A percentile compares a stretch with the other conserved stretches of the same genome.
These are phyloP conservation scores for Picochlorum sp. DNA, from an alignment of 139 green algal genomes.

Conservation along the genomic window DNA sequence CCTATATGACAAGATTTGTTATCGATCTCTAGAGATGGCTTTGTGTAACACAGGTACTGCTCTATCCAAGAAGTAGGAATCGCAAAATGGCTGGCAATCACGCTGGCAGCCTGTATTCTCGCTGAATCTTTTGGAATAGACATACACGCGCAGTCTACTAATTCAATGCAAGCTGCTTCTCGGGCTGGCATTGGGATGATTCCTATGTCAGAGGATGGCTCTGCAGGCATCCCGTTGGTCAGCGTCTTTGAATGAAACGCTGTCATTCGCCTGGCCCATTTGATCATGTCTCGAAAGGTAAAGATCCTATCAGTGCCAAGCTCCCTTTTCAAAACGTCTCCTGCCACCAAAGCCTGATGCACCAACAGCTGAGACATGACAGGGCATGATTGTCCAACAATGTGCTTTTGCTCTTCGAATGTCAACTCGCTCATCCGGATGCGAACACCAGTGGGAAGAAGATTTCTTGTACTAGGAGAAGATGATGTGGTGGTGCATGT, in stretches of 20 bases:
- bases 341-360: conserved; percentile 44
- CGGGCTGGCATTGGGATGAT: conserved; percentile 26
- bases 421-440: conserved; percentile 54
- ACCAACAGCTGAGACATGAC: conserved; percentile 53
- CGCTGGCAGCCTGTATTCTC: background rate
- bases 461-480: too few relatives aligned
- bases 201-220: conserved; percentile 8
- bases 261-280: conserved; percentile 70
- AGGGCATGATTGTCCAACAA: conserved; percentile 57
- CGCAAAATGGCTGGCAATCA: too few relatives aligned
- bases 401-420: conserved; percentile 57
- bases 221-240: background rate
- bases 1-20: conserved; percentile 17
- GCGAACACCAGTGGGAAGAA: conserved; percentile 44
- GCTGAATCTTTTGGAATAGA: background rate
- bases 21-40: conserved; percentile 19
- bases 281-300: conserved; percentile 69
- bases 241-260: conserved; percentile 12
- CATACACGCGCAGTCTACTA: conserved; percentile 47
- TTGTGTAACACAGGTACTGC: too few relatives aligned
- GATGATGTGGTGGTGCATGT: conserved; percentile 36
- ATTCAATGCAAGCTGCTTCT: conserved; percentile 47
- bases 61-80: too few relatives aligned
- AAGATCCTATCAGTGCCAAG: conserved; percentile 40
- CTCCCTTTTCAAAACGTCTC: conserved; percentile 44